These are phyloP conservation scores for Candida incommunis DNA, from an alignment of 805 yeast genomes.

Conservation along the genomic window DNA sequence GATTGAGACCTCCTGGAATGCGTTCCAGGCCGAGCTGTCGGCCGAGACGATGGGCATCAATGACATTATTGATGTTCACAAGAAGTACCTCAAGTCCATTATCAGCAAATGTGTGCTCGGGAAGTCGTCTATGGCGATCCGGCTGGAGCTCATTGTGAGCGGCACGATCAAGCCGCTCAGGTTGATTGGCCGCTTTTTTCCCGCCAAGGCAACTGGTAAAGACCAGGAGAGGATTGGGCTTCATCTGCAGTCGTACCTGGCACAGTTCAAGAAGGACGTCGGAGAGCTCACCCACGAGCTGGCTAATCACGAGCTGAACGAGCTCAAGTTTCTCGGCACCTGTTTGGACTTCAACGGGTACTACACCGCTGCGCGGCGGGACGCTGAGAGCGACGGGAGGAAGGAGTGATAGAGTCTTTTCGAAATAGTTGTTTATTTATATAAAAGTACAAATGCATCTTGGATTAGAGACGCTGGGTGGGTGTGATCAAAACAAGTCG, in stretches of 20 bases:
- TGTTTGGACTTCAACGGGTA: constrained; percentile 24
- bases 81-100: constrained; percentile 18
- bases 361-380: constrained; percentile 10
- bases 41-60: constrained; percentile 19
- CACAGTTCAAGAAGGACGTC: constrained; percentile 11
- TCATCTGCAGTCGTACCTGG: too few species aligned
- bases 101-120: constrained; percentile 21
- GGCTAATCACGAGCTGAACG: constrained; percentile 16
- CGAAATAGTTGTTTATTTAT: too few species aligned
- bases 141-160: not conserved
- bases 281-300: constrained; percentile 16
- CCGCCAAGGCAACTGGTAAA: too few species aligned
- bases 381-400: too few species aligned
- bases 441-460: too few species aligned
- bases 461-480: too few species aligned
- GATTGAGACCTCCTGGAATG: constrained; percentile 24
- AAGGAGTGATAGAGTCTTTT: too few species aligned
- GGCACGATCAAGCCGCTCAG: constrained; percentile 2
- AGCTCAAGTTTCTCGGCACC: constrained; percentile 21
- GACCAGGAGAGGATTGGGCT: too few species aligned
- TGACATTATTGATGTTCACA: constrained; percentile 21
- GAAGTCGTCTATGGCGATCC: not conserved
- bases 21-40: constrained; percentile 14
- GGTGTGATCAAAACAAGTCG: constrained; percentile 6
- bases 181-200: too few species aligned